Evolutionary conservation across 441 rosid species (phyloP), one percentile per base, ranked within the genome.

Genomic region (Populus hybrid): DNA sequence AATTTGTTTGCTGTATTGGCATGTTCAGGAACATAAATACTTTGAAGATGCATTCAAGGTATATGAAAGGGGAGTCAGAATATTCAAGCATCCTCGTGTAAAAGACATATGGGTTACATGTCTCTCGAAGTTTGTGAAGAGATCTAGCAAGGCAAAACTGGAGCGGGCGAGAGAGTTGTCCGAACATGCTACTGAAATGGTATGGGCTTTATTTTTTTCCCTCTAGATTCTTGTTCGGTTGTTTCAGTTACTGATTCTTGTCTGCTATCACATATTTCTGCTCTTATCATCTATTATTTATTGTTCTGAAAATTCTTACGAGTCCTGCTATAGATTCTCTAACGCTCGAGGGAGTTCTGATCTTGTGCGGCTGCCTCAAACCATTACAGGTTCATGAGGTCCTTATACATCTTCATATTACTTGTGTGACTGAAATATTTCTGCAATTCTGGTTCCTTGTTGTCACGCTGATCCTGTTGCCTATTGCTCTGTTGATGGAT

Each of bases 21-120:
- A 63, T 86, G 42, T 85, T 74, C 85, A 91, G 97, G 97, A 91
- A 76, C 88, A 92, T 71, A 91, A 87, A 76, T 94, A 90, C 79
- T 94, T 94, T 59, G 98, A 95, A 87, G 98, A 95, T 87, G 98
- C 99, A 77, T 95, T 95, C 87, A 94, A 92, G 88, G 97, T 92
- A 29, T 92, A 95, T 79, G 98, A 94, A 87, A 90, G 97, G 82
- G 98, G 99, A 75, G 97, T 95, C 78, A 92, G 91, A 86, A 92
- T 95, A 81, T 95, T 94, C 78, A 91, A 92, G 83, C 90, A 95
- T 78, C 98, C 99, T 40, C 99, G 91, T 69, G 99, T 92, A 71
- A 94, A 94, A 82, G 97, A 92, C 83, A 86, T 92, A 40, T 95
- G 99, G 99, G 92, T 91, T 9, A 91, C 97, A 0, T 95, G 90